Base-by-base conservation (phyloP, 768 basidiomycete genomes). In the Leccinum subgranulosum region DNA sequence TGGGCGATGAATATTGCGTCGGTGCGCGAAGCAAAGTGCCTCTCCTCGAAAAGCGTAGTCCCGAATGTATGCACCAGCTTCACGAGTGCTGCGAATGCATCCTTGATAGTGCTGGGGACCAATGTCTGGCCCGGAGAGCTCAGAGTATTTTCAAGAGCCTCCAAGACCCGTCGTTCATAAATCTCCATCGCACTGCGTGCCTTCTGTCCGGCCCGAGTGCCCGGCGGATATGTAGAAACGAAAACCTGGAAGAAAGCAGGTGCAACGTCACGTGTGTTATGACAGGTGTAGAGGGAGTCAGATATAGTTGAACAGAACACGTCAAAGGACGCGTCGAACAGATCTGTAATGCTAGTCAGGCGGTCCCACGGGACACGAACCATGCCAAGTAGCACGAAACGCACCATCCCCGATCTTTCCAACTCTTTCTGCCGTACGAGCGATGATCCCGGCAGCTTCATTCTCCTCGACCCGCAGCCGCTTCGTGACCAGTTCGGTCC, bases 1-100 rank as follows among this genome's bases (percentile, higher is more conserved):
- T 83, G 70, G 14, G 69, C 54, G 3, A 62, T 54, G 17, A 83
- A 66, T 6, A 83, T 69, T 3, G 61, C 62, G 60, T 89, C 85
- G 11, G 83, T 65, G 34, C 69, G 69, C 66, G 75, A 60, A 6
- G 80, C 65, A 47, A 84, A 75, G 6, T 65, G 59, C 5, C 36
- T 60, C 41, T 84, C 76, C 2, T 70, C 58, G 56, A 86, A 86
- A 14, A 89, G 63, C 0, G 74, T 70, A 7, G 75, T 69, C 2
- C 81, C 81, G 58, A 89, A 88, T 6, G 76, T 73, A 10, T 78
- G 74, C 43, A 89, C 62, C 33, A 87, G 69, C 39, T 72, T 73
- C 14, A 79, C 73, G 57, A 72, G 53, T 36, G 56, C 56, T 8
- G 64, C 61, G 5, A 81, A 59, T n/a, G 76, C 64, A 0, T 47